Evolutionary conservation across 2,329 filamentous ascomycete genomes (phyloP).

Genomic region (Paraphoma chrysanthemicola): DNA sequence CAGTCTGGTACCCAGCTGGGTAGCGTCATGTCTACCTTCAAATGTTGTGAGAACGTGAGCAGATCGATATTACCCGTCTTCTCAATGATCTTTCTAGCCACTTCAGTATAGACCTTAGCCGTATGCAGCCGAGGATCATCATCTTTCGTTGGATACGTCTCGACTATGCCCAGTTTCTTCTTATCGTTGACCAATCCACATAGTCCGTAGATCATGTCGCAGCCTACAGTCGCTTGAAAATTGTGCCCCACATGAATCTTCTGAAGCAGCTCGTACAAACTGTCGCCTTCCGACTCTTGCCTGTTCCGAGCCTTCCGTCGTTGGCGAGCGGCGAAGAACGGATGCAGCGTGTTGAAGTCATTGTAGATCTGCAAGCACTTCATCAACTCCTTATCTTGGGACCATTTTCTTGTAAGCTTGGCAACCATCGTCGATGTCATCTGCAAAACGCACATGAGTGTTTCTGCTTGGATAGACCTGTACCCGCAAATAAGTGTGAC

Average conservation of each 20-base stretch:
- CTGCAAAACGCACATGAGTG: slow-evolving; percentile 2
- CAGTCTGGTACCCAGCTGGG: slow-evolving; percentile 1
- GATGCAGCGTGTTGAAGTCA: not conserved
- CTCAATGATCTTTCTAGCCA: not conserved
- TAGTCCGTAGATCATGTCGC: slow-evolving; percentile 1
- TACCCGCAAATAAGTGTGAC: not conserved
- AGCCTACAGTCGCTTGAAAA: not conserved
- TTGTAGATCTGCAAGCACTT: too few relatives aligned
- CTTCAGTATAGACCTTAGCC: not conserved
- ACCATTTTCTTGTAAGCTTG: not conserved
- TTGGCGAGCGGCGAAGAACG: slow-evolving; percentile 1
- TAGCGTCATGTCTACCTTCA: slow-evolving; percentile 1
- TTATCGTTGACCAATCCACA: not conserved
- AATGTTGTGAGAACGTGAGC: not conserved
- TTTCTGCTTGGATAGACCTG: not conserved
- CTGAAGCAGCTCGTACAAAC: not conserved
- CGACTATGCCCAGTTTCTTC: not conserved
- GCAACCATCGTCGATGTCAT: not conserved
- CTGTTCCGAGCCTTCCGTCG: not conserved
- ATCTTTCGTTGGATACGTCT: not conserved
- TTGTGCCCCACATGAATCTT: not conserved
- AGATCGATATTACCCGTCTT: slow-evolving; percentile 1
- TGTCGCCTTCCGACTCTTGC: not conserved
- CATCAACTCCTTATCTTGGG: not conserved
- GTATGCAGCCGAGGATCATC: not conserved